Conservation (phyloP, 345 rosid species). For the Lepidium didymum region DNA sequence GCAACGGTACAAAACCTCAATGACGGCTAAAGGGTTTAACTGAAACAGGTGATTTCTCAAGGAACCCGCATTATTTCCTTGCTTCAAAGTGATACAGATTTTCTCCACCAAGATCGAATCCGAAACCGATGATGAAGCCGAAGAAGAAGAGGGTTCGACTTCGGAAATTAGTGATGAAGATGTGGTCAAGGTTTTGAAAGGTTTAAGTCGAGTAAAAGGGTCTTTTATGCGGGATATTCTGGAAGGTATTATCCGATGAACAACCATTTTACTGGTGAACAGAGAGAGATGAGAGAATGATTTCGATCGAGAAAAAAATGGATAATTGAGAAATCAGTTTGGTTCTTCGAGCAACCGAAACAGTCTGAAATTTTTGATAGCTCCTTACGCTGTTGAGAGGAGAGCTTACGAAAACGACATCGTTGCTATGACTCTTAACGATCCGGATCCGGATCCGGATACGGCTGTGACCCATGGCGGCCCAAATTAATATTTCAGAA, state of each 20-base stretch:
- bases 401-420: neutral
- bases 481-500: neutral
- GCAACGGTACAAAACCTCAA: constrained; percentile 51
- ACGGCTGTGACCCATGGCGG: neutral
- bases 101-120: constrained; percentile 58
- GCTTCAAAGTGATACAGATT: constrained; percentile 46
- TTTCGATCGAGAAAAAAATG: neutral
- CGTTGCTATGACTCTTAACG: neutral
- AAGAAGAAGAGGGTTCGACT: constrained; percentile 22
- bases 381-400: neutral
- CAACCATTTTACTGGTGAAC: neutral
- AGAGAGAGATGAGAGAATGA: neutral
- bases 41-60: constrained; percentile 31
- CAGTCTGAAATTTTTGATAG: neutral
- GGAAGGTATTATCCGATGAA: neutral
- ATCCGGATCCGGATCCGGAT: neutral
- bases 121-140: constrained; percentile 21
- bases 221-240: neutral
- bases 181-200: constrained; percentile 16
- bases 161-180: neutral
- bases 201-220: neutral
- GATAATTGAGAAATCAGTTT: neutral
- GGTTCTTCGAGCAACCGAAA: neutral
- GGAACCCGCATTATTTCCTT: constrained; percentile 30
- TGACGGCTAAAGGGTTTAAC: constrained; percentile 41